phyloP scores from a whole-genome alignment of 108 stramenopile species.

The Fragilaria radians region DNA sequence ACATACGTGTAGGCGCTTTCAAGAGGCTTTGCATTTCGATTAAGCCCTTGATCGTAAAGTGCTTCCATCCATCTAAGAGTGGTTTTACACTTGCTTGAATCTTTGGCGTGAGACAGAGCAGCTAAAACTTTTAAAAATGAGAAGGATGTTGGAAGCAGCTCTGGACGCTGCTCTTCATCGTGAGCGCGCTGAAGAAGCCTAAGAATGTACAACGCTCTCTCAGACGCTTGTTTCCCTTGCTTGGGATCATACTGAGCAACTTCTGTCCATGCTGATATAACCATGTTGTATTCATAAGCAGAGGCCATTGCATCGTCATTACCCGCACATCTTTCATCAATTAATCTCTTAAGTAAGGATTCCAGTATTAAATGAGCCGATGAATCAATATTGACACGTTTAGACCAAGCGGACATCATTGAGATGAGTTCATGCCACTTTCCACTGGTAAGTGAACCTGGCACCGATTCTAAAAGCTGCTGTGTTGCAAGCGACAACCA shows the following conservation, averaged over 20 bases:
- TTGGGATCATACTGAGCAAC: constrained; percentile 16
- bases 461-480: constrained; percentile 11
- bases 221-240: constrained; percentile 31
- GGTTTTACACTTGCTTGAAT: constrained; percentile 7
- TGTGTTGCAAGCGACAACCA: constrained; percentile 30
- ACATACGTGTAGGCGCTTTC: constrained; percentile 58
- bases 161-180: constrained; percentile 11
- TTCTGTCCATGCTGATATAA: constrained; percentile 62
- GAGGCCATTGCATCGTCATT: constrained; percentile 34
- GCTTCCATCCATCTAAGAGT: constrained; percentile 61
- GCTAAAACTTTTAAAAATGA: not conserved
- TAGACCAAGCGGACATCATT: constrained; percentile 40
- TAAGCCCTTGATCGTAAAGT: constrained; percentile 30
- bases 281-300: constrained; percentile 57
- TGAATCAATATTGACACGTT: constrained; percentile 18
- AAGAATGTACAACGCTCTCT: constrained; percentile 29
- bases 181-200: constrained; percentile 6
- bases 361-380: constrained; percentile 48
- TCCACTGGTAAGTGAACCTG: constrained; percentile 28
- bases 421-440: constrained; percentile 51
- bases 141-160: constrained; percentile 3
- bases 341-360: constrained; percentile 56
- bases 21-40: constrained; percentile 46
- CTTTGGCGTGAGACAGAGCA: constrained; percentile 2
- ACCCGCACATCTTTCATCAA: constrained; percentile 63